These are phyloP conservation scores for Phalaenopsis equestris DNA, from an alignment of 106 monocot species.

Conservation along the genomic window DNA sequence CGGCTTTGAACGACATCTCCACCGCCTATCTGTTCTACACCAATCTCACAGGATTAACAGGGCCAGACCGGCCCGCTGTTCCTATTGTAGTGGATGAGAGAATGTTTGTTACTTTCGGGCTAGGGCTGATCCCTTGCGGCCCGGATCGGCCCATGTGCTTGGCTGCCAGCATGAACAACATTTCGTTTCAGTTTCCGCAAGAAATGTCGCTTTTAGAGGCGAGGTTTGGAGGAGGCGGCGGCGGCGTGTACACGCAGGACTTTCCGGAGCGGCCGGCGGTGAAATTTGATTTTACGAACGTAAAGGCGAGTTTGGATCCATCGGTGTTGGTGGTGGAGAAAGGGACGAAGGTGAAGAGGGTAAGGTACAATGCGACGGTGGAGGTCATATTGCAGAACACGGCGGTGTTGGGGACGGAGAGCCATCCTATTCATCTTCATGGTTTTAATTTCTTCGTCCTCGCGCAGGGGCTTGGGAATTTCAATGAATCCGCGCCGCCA, in stretches of 20 bases:
- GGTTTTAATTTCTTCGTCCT: conserved; percentile 65
- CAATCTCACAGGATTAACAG: conserved; percentile 22
- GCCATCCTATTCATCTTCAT: conserved; percentile 60
- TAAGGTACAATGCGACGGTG: conserved; percentile 49
- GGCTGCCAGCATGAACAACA: conserved; percentile 66
- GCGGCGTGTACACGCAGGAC: conserved; percentile 42
- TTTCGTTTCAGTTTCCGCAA: conserved; percentile 46
- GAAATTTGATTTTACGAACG: conserved; percentile 48
- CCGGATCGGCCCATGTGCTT: conserved; percentile 21
- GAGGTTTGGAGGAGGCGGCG: conserved; percentile 9
- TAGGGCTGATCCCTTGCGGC: conserved; percentile 32
- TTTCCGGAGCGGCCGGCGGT: conserved; percentile 47
- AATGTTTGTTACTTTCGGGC: conserved; percentile 65
- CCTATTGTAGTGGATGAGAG: conserved; percentile 43
- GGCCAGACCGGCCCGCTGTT: conserved; percentile 19
- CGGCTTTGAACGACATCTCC: conserved; percentile 37
- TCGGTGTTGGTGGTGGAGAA: conserved; percentile 1
- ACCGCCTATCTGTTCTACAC: conserved; percentile 62
- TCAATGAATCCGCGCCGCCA: conserved; percentile 12
- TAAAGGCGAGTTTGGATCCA: conserved; percentile 1
- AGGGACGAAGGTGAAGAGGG: conserved; percentile 47
- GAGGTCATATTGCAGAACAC: conserved; percentile 73
- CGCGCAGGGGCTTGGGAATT: conserved; percentile 75
- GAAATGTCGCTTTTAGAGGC: conserved; percentile 53
- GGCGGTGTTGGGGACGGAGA: conserved; percentile 42